Evolutionary conservation across 2,329 filamentous ascomycete species (phyloP), one percentile per base, ranked within the genome.

Genomic region (Cordyceps farinosa): DNA sequence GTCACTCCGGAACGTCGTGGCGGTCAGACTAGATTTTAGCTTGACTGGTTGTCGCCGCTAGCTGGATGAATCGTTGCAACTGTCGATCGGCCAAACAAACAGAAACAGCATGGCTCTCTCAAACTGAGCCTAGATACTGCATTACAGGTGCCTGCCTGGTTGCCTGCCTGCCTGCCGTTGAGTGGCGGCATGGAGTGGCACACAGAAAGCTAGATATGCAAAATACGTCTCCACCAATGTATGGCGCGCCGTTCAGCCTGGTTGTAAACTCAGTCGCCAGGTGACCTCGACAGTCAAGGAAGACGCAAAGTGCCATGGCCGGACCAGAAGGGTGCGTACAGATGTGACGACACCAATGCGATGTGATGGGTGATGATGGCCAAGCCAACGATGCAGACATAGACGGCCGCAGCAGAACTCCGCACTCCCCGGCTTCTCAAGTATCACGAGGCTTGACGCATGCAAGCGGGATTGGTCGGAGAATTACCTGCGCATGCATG

Each of bases 381-480:
- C 27, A 11, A 50, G 8, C 47, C 11, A 13, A 32, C 27, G 29
- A 45, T 44, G 40, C 38, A n/a, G 40, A 22, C 30, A 56, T 22
- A 7, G 38, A 45, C 38, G 30, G 13, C 53, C 29, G 34, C 38
- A 32, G 22, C 9, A 27, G 13, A 17, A 29, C 32, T 40, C 13
- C 22, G 22, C 22, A 22, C 22, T 22, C 22, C 22, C 8, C 32
- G 29, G 44, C 22, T 15, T 22, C n/a, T 6, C 32, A 61, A 27
- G 48, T 48, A 61, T 53, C 58, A 53, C 58, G 48, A 22, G 58
- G 58, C 58, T 36, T 10, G 27, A 44, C n/a, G 48, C 29, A 45
- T 44, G 58, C 38, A 44, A 3, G 29, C n/a, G 47, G 57, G 57
- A 60, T 61, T 61, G 57, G 47, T 17, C 29, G 17, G 57, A 61